Evolutionary conservation across 2,329 filamentous ascomycete genomes (phyloP), one percentile per base, ranked within the genome.

Genomic region (Aschersonia sp.): DNA sequence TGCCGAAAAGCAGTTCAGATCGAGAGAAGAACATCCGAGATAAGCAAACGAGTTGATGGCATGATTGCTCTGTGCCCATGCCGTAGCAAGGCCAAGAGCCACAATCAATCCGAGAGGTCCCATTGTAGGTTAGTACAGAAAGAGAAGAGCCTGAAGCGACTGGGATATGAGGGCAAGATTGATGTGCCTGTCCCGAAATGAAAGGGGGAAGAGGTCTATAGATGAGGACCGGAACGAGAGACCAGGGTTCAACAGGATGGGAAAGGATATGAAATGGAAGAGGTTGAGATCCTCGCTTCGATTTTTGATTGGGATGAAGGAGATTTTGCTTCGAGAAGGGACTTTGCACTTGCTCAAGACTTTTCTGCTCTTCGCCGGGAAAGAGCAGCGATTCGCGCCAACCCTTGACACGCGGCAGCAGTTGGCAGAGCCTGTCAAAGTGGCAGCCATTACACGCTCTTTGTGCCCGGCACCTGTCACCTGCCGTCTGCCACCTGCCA

Each of bases 11-110:
- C 56, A 55, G 48, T 55, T 49, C 31, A 58, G 30, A 30, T 62
- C 55, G 44, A 62, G 49, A n/a, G 48, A 48, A 20, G 58, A 55
- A 45, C 60, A 62, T 43, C 59, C 60, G 5, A 53, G 51, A 44
- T 60, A 60, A 5, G 53, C 49, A 43, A 58, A 61, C 1, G 55
- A 50, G 30, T 54, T 51, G 9, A 55, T 53, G 38, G 43, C 49
- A 46, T 58, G 53, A 28, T 45, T 56, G 49, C 10, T 49, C 48
- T 48, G 51, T 35, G 45, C 56, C 53, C 52, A 46, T 49, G 46
- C 49, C 32, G 40, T 55, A 51, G 46, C 53, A 40, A 54, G 44
- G 51, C 55, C 58, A 42, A 58, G 48, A 3, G 53, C 9, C 48
- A 47, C 52, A 44, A 62, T 46, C 28, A 59, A 28, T 9, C 61